Conservation (phyloP, 2,329 filamentous ascomycete species). For the Tolypocladium ophioglossoides region DNA sequence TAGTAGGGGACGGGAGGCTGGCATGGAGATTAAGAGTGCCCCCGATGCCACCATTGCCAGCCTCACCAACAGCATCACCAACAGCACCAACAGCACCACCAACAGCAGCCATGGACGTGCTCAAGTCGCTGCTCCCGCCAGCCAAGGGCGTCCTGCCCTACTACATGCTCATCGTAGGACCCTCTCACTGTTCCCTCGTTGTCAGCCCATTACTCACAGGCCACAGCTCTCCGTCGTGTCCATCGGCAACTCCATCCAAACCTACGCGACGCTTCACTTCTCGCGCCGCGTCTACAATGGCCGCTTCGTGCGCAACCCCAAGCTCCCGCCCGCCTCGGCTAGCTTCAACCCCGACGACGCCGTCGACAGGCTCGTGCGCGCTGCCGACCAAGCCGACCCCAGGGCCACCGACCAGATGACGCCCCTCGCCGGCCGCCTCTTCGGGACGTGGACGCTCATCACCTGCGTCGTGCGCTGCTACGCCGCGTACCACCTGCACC, state of each 20-base stretch:
- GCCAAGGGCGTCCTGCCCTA: slow-evolving; percentile 46
- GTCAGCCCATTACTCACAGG: not conserved
- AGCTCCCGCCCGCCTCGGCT: slow-evolving; percentile 28
- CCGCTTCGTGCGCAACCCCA: slow-evolving; percentile 41
- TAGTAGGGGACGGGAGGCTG: not conserved
- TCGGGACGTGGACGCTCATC: slow-evolving; percentile 81
- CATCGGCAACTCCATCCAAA: slow-evolving; percentile 75
- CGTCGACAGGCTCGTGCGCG: slow-evolving; percentile 38
- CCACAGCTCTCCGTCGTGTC: slow-evolving; percentile 70
- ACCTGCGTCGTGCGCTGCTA: slow-evolving; percentile 69
- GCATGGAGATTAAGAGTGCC: not conserved
- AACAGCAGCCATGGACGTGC: slow-evolving; percentile 28
- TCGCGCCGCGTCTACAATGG: slow-evolving; percentile 81
- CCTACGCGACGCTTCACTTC: slow-evolving; percentile 69
- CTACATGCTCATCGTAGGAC: slow-evolving; percentile 43
- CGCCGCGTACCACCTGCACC: slow-evolving; percentile 70
- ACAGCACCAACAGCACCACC: not conserved
- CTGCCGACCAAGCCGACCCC: slow-evolving; percentile 28
- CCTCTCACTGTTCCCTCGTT: not conserved
- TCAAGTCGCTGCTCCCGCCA: slow-evolving; percentile 34
- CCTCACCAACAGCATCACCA: not conserved
- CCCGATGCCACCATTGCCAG: not conserved
- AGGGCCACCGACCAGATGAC: slow-evolving; percentile 53
- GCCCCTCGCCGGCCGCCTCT: slow-evolving; percentile 65
- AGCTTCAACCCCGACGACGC: slow-evolving; percentile 41